These are phyloP conservation scores for Ceratocystis albifundus DNA, from an alignment of 2,329 filamentous ascomycete genomes.

Conservation along the genomic window DNA sequence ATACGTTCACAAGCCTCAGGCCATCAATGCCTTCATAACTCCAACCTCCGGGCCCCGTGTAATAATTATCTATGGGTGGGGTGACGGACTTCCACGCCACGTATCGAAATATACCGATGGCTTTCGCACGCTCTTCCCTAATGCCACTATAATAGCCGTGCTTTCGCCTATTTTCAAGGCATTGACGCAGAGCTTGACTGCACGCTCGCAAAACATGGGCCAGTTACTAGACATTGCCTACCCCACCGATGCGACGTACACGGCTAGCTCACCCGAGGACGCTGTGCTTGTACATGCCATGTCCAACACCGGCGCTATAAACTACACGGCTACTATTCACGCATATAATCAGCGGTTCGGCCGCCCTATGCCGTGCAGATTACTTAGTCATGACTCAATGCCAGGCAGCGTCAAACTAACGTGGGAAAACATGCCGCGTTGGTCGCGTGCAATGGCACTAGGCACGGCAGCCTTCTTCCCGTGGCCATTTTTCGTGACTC, in stretches of 20 bases:
- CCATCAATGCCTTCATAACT: conserved; percentile 22
- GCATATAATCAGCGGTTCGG: conserved; percentile 34
- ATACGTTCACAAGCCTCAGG: conserved; percentile 33
- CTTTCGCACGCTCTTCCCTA: conserved; percentile 41
- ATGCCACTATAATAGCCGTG: conserved; percentile 40
- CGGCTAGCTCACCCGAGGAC: conserved; percentile 27
- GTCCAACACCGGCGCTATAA: conserved; percentile 49
- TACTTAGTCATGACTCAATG: conserved; percentile 43
- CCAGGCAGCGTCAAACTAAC: conserved; percentile 38
- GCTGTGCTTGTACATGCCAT: conserved; percentile 42
- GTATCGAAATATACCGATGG: conserved; percentile 45
- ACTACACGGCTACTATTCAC: conserved; percentile 39
- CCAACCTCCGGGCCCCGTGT: conserved; percentile 32
- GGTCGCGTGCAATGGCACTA: conserved; percentile 43
- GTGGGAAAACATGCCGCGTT: conserved; percentile 36
- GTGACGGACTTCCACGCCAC: conserved; percentile 44
- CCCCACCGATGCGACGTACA: conserved; percentile 20
- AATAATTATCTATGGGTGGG: conserved; percentile 47
- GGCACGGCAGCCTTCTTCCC: conserved; percentile 39
- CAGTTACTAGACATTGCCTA: conserved; percentile 36
- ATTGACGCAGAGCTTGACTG: conserved; percentile 35
- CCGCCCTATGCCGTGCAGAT: conserved; percentile 36
- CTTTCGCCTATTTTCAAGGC: conserved; percentile 38
- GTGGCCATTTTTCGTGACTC: conserved; percentile 40
- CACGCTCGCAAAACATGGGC: conserved; percentile 36